Percentiles rank a stretch among this genome's conserved stretches.
These are phyloP conservation scores for Glycine soja DNA, from an alignment of 306 rosid genomes.

Conservation along the genomic window DNA sequence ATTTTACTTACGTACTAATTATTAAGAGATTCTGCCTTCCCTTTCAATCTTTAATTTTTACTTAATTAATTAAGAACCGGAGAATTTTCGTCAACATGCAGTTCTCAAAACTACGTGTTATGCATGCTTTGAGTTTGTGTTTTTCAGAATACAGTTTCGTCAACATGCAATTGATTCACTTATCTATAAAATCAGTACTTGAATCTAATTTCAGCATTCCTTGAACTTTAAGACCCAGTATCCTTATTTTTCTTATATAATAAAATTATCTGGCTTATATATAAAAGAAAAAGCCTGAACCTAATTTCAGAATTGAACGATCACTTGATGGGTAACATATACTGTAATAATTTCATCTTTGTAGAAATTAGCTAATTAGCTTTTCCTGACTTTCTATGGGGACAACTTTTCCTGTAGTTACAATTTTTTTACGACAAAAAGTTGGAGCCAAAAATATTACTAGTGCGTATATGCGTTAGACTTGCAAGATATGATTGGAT, in stretches of 20 bases:
- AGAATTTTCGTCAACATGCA: not conserved
- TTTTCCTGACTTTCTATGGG: too few relatives aligned
- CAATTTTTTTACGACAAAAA: not conserved
- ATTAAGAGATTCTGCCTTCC: not conserved
- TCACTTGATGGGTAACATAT: not conserved
- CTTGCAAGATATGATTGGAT: too few relatives aligned
- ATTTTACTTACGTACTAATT: not conserved
- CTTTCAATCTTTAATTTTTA: not conserved
- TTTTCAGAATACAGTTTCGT: not conserved
- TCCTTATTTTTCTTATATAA: not conserved
- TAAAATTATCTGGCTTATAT: not conserved
- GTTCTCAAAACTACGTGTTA: not conserved
- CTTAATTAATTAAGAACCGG: not conserved
- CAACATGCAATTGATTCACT: not conserved
- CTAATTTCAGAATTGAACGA: not conserved
- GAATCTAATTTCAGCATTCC: not conserved
- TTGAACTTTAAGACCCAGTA: not conserved
- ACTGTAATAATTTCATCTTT: too few relatives aligned
- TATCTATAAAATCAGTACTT: not conserved
- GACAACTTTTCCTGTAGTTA: too few relatives aligned
- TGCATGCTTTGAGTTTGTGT: not conserved
- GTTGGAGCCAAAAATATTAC: not conserved
- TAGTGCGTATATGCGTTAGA: too few relatives aligned
- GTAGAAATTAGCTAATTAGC: too few relatives aligned
- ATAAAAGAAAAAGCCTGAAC: not conserved